These are phyloP conservation scores for Neoboletus subvelutipes DNA, from an alignment of 768 basidiomycete genomes.

Conservation along the genomic window DNA sequence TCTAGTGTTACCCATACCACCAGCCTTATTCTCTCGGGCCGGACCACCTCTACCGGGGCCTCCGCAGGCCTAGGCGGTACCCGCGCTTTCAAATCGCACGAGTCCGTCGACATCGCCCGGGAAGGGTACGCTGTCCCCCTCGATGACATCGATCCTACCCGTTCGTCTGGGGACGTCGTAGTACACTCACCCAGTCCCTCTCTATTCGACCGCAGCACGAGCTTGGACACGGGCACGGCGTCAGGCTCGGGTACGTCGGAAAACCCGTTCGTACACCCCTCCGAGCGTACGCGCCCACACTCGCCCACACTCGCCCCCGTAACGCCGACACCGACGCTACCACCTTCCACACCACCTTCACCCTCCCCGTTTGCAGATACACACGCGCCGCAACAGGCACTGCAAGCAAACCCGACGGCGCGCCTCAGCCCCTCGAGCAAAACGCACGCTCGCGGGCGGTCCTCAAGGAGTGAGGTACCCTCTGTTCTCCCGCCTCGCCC, in stretches of 20 bases:
- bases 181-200: conserved; percentile 30
- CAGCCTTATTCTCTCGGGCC: conserved; percentile 53
- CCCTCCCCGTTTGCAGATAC: conserved; percentile 40
- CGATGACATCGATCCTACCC: conserved; percentile 44
- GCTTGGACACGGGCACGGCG: conserved; percentile 5
- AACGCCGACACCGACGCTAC: conserved; percentile 1
- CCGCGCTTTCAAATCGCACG: conserved; percentile 50
- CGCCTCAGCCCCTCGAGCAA: neutral
- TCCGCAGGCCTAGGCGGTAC: conserved; percentile 29
- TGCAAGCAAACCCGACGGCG: conserved; percentile 12
- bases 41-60: conserved; percentile 32
- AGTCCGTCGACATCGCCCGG: conserved; percentile 44
- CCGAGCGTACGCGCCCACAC: conserved; percentile 13
- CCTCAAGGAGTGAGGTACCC: conserved; percentile 8
- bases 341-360: conserved; percentile 7
- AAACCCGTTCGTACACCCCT: conserved; percentile 47
- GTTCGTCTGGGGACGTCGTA: conserved; percentile 38
- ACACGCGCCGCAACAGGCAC: conserved; percentile 21
- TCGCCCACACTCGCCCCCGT: neutral
- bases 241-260: conserved; percentile 9
- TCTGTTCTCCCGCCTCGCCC: conserved; percentile 50
- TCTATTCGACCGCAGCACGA: conserved; percentile 12
- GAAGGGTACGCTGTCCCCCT: conserved; percentile 45
- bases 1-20: conserved; percentile 59
- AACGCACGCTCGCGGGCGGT: neutral